Conservation (phyloP, 805 yeast genomes). For the Crinitomyces ghanaensis region DNA sequence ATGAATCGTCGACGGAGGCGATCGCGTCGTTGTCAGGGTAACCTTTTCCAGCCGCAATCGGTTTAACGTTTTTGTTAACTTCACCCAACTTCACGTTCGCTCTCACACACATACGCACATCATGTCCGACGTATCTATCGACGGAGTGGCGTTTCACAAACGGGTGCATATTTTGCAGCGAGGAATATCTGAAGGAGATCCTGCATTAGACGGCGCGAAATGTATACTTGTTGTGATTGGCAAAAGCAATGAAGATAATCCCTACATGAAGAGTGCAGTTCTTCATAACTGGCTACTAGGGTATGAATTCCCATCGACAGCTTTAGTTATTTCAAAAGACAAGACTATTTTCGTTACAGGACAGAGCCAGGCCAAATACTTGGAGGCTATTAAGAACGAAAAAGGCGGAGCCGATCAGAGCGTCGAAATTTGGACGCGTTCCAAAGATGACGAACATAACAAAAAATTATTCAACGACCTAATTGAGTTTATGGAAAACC, state of each 20-base stretch:
- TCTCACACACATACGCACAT: too few relatives aligned
- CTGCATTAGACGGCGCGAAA: slow-evolving; percentile 32
- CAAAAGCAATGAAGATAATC: slow-evolving; percentile 76
- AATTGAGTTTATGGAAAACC: slow-evolving; percentile 26
- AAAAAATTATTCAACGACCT: slow-evolving; percentile 51
- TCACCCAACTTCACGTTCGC: too few relatives aligned
- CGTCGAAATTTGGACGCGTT: slow-evolving; percentile 56
- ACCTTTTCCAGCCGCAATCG: too few relatives aligned
- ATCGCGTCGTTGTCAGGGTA: too few relatives aligned
- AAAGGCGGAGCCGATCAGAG: too few relatives aligned
- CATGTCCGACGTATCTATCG: slow-evolving; percentile 16
- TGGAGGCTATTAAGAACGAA: slow-evolving; percentile 45
- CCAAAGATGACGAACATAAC: slow-evolving; percentile 72
- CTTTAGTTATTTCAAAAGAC: slow-evolving; percentile 49
- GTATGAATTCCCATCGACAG: slow-evolving; percentile 92
- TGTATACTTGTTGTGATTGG: slow-evolving; percentile 65
- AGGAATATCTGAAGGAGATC: slow-evolving; percentile 14
- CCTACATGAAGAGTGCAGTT: slow-evolving; percentile 77
- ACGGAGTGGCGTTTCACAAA: slow-evolving; percentile 22
- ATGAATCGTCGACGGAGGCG: too few relatives aligned
- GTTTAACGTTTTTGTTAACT: too few relatives aligned
- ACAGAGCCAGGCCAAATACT: slow-evolving; percentile 72
- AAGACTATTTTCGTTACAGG: slow-evolving; percentile 62
- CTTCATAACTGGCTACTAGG: slow-evolving; percentile 88
- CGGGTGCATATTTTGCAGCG: slow-evolving; percentile 24